phyloP scores from a whole-genome alignment of 1,284 basidiomycete species.

The Heliocybe sulcata region DNA sequence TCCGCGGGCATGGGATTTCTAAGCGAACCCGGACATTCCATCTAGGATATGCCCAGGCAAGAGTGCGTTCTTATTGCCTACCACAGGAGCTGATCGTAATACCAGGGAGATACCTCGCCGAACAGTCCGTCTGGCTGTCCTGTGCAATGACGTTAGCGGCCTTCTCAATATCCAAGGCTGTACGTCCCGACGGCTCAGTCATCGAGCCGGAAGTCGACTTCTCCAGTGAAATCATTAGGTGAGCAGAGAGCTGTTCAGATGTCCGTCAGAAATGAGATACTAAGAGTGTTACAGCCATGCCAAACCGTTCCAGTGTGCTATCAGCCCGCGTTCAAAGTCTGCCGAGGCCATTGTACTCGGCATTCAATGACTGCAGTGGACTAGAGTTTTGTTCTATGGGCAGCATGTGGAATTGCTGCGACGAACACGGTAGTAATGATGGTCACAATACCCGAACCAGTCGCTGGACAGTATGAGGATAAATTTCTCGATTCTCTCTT shows the following conservation, averaged over 20 bases:
- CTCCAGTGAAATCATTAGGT: not conserved
- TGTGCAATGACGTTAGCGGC: conserved; percentile 2
- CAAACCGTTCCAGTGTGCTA: conserved; percentile 49
- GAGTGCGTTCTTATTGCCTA: not conserved
- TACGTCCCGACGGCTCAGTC: conserved; percentile 26
- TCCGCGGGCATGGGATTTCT: no score
- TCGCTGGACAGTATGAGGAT: no score
- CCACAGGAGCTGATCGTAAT: not conserved
- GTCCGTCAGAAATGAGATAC: no score
- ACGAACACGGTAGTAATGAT: no score
- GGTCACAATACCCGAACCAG: no score
- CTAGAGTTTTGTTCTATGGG: no score
- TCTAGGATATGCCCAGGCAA: not conserved
- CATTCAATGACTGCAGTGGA: no score
- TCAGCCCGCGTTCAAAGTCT: conserved; percentile 58
- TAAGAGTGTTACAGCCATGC: conserved; percentile 47
- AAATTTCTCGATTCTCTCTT: no score
- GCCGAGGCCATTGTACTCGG: no score
- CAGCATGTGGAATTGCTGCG: no score
- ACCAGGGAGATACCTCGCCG: not conserved
- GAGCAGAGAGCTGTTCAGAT: no score
- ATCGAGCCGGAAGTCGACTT: conserved; percentile 28
- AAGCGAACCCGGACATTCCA: no score
- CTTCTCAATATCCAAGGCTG: not conserved
- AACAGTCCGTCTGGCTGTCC: not conserved